phyloP scores from a whole-genome alignment of 2,329 filamentous ascomycete genomes.

The Trichoderma simmonsii region DNA sequence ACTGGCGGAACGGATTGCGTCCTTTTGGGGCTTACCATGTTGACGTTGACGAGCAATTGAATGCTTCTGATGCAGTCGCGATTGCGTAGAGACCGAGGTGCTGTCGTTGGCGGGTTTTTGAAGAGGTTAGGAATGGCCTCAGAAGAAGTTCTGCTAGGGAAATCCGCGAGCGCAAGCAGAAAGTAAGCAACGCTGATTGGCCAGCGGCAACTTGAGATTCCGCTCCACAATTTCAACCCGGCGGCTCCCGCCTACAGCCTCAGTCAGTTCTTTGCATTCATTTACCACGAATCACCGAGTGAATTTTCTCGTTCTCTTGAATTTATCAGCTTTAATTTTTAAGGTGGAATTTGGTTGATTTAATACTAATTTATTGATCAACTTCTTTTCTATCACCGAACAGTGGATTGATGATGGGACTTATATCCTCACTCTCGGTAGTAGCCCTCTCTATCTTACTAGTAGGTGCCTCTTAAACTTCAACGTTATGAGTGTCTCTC shows the following conservation, averaged over 20 bases:
- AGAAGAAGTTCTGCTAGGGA: constrained; percentile 33
- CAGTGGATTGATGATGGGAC: neutral
- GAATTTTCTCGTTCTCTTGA: neutral
- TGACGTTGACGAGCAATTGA: constrained; percentile 33
- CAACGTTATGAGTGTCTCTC: neutral
- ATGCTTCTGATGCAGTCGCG: constrained; percentile 27
- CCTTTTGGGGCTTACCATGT: constrained; percentile 35
- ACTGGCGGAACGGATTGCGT: neutral
- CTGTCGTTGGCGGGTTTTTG: constrained; percentile 28
- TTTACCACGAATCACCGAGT: neutral
- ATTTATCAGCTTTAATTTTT: neutral
- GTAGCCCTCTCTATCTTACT: neutral
- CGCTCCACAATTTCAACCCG: constrained; percentile 24
- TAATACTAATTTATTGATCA: neutral
- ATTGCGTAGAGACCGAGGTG: constrained; percentile 28
- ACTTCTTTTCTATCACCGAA: neutral
- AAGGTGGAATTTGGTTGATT: neutral
- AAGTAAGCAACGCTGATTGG: constrained; percentile 35
- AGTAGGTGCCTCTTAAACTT: neutral
- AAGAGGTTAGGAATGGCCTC: constrained; percentile 27
- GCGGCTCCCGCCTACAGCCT: constrained; percentile 7
- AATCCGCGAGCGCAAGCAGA: constrained; percentile 35
- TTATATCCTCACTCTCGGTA: neutral
- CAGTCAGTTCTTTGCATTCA: neutral
- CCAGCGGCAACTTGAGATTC: constrained; percentile 17